Conservation (phyloP, 2,329 filamentous ascomycete species). For the Xylaria sp. region DNA sequence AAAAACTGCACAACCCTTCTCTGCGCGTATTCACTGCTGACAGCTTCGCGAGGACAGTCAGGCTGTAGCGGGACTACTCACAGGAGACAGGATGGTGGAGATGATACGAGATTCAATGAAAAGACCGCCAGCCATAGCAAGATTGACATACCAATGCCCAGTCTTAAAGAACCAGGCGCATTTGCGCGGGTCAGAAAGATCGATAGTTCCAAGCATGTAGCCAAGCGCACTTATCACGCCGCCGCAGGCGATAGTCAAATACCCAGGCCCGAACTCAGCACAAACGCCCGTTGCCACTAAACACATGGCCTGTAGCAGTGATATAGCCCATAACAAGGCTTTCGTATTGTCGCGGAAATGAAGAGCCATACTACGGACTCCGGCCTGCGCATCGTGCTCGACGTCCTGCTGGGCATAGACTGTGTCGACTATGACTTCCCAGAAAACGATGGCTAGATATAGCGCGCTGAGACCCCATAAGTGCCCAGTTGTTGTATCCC, state of each 20-base stretch:
- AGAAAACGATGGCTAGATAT: conserved; percentile 5
- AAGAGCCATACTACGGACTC: conserved; percentile 18
- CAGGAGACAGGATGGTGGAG: no score
- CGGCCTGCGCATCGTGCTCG: conserved; percentile 13
- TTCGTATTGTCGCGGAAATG: background rate
- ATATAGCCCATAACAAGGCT: background rate
- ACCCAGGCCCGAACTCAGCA: background rate
- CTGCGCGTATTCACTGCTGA: no score
- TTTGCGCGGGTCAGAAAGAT: background rate
- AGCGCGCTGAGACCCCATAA: background rate
- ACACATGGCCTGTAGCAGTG: background rate
- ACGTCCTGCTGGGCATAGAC: conserved; percentile 22
- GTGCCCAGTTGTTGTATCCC: background rate
- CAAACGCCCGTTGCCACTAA: background rate
- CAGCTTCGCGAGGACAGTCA: no score
- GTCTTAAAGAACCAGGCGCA: background rate
- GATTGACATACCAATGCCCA: background rate
- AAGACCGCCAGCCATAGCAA: background rate
- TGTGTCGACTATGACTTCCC: conserved; percentile 4
- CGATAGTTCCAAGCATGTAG: conserved; percentile 1
- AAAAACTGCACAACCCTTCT: no score
- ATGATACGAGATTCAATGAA: no score
- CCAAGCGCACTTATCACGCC: background rate
- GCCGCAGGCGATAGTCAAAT: background rate
- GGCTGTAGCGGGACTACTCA: no score